Evolutionary conservation across 257 asterid genomes (phyloP).

Genomic region (Primulina eburnea): DNA sequence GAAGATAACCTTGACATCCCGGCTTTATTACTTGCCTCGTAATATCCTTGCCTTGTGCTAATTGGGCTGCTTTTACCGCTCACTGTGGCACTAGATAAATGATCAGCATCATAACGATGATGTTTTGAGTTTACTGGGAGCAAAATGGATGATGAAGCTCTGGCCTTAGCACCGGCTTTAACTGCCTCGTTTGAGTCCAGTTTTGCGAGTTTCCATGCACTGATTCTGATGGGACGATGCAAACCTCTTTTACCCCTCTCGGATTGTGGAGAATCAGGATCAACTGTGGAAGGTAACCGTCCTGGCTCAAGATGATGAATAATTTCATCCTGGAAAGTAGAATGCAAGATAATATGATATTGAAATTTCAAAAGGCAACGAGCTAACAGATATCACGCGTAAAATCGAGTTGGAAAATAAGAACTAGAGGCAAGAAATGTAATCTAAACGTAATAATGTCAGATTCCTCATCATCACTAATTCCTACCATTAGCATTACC

Average conservation of each 20-base stretch:
- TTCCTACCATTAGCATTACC: neutral
- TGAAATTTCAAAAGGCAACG: neutral
- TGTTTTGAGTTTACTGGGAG: constrained; percentile 68
- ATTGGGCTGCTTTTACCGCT: constrained; percentile 74
- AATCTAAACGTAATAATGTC: neutral
- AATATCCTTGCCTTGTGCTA: constrained; percentile 60
- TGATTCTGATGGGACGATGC: constrained; percentile 76
- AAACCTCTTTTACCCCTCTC: constrained; percentile 62
- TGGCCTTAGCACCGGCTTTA: constrained; percentile 88
- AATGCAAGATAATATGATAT: neutral
- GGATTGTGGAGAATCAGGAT: constrained; percentile 62
- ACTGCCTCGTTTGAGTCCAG: constrained; percentile 80
- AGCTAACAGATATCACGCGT: neutral
- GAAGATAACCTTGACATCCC: constrained; percentile 64
- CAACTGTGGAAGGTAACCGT: constrained; percentile 85
- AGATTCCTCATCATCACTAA: neutral
- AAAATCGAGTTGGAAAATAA: neutral
- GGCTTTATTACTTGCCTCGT: constrained; percentile 44
- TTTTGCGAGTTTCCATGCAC: constrained; percentile 96
- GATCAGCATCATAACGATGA: constrained; percentile 53
- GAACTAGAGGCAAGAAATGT: constrained; percentile 1
- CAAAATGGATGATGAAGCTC: constrained; percentile 87
- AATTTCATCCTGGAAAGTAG: constrained; percentile 67
- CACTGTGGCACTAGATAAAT: constrained; percentile 55
- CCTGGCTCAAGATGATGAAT: constrained; percentile 90